Conservation (phyloP, 805 yeast genomes). For the Pichia scutulata region DNA sequence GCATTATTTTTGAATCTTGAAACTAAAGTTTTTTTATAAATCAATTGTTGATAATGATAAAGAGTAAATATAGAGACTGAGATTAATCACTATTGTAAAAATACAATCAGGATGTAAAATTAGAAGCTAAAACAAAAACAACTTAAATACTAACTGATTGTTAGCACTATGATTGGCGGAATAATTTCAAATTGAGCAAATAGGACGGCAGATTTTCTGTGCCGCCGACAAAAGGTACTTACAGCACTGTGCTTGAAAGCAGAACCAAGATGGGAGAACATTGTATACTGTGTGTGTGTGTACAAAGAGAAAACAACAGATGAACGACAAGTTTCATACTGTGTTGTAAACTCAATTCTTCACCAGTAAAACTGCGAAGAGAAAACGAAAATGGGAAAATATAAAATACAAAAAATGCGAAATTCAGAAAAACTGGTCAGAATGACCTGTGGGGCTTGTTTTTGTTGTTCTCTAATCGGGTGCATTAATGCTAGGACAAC, state of each 20-base stretch:
- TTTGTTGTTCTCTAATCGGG: not conserved
- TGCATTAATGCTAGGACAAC: too few relatives aligned
- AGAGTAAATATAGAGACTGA: too few relatives aligned
- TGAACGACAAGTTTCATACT: not conserved
- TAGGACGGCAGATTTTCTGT: too few relatives aligned
- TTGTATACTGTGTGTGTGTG: slow-evolving; percentile 13
- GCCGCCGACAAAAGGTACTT: slow-evolving; percentile 16
- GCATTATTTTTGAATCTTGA: not conserved
- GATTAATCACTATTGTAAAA: too few relatives aligned
- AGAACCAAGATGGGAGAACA: slow-evolving; percentile 31
- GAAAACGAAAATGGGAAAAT: not conserved
- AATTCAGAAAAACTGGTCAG: not conserved
- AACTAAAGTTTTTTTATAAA: not conserved
- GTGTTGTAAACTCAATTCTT: not conserved
- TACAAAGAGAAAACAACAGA: not conserved
- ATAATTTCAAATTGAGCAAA: not conserved
- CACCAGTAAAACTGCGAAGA: not conserved
- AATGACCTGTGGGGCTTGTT: not conserved
- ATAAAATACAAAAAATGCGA: not conserved
- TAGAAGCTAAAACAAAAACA: too few relatives aligned
- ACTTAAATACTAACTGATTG: not conserved
- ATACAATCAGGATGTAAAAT: not conserved
- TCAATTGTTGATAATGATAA: too few relatives aligned
- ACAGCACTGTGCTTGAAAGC: slow-evolving; percentile 31
- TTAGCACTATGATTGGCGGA: not conserved